These are phyloP conservation scores for Podospora fimiseda DNA, from an alignment of 495 filamentous ascomycete species.

Conservation along the genomic window DNA sequence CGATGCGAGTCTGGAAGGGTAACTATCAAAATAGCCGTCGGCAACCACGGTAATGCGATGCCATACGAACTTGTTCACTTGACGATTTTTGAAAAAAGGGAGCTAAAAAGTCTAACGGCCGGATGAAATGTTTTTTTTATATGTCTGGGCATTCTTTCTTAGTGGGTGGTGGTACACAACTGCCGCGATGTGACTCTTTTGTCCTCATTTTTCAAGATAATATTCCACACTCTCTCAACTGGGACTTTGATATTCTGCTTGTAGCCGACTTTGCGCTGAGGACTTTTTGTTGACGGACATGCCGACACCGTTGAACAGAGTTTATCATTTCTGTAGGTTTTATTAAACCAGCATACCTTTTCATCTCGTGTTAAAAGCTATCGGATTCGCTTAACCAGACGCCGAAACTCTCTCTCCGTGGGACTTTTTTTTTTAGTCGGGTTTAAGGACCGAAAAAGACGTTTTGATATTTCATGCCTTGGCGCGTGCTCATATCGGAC, in stretches of 20 bases:
- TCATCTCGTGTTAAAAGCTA: neutral
- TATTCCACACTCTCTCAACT: no score
- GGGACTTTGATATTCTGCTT: no score
- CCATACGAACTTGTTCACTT: no score
- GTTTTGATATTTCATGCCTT: neutral
- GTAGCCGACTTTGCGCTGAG: no score
- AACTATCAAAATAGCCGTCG: slow-evolving; percentile 12
- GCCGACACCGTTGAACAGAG: no score
- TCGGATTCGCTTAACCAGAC: neutral
- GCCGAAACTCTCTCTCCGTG: neutral
- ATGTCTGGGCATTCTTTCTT: neutral
- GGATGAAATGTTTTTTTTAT: neutral
- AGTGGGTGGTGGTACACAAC: neutral
- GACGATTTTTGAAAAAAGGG: no score
- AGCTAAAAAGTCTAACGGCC: neutral
- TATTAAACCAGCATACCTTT: no score
- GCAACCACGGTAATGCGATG: slow-evolving; percentile 11
- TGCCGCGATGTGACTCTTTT: no score
- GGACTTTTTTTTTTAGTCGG: neutral
- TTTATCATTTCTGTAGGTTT: no score
- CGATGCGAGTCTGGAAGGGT: slow-evolving; percentile 9
- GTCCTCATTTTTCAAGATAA: no score
- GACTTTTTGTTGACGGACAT: no score
- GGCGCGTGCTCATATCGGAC: neutral
- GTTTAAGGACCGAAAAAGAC: slow-evolving; percentile 13